These are phyloP conservation scores for Aspergillus sp. DNA, from an alignment of 2,329 filamentous ascomycete species.

Conservation along the genomic window DNA sequence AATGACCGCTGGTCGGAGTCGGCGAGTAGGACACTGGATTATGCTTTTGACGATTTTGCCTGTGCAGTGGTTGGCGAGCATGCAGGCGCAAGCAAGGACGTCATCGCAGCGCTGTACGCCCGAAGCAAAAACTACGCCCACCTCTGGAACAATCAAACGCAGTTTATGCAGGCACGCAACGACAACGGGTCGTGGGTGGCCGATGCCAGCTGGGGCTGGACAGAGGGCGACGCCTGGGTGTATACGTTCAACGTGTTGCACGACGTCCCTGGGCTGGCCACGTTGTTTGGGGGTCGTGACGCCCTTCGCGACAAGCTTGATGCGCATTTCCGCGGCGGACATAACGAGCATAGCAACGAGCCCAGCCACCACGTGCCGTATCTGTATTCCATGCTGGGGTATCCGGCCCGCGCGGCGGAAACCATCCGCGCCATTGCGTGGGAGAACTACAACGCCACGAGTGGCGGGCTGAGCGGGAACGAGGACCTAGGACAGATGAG, in stretches of 20 bases:
- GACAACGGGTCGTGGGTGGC: conserved; percentile 47
- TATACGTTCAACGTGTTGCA: conserved; percentile 52
- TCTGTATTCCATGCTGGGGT: conserved; percentile 44
- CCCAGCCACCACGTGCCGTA: conserved; percentile 50
- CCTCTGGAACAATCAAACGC: conserved; percentile 43
- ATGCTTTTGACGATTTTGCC: conserved; percentile 48
- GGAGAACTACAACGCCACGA: conserved; percentile 47
- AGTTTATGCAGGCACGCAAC: conserved; percentile 50
- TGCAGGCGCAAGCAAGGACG: conserved; percentile 33
- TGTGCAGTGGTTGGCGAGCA: conserved; percentile 40
- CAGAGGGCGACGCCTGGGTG: conserved; percentile 51
- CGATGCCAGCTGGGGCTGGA: conserved; percentile 44
- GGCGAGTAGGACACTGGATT: conserved; percentile 47
- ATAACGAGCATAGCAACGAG: conserved; percentile 50
- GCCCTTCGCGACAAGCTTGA: conserved; percentile 45
- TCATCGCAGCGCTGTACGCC: conserved; percentile 29
- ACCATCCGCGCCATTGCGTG: conserved; percentile 38
- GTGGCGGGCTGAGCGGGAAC: conserved; percentile 46
- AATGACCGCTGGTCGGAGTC: conserved; percentile 50
- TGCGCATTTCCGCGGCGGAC: conserved; percentile 44
- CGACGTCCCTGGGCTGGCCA: conserved; percentile 42
- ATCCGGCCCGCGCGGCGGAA: conserved; percentile 38
- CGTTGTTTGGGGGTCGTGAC: conserved; percentile 36
- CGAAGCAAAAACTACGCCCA: conserved; percentile 43
- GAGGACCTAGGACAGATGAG: conserved; percentile 53